Evolutionary conservation across 495 filamentous ascomycete species (phyloP), one percentile per base, ranked within the genome.

Genomic region (Neurospora sp.): DNA sequence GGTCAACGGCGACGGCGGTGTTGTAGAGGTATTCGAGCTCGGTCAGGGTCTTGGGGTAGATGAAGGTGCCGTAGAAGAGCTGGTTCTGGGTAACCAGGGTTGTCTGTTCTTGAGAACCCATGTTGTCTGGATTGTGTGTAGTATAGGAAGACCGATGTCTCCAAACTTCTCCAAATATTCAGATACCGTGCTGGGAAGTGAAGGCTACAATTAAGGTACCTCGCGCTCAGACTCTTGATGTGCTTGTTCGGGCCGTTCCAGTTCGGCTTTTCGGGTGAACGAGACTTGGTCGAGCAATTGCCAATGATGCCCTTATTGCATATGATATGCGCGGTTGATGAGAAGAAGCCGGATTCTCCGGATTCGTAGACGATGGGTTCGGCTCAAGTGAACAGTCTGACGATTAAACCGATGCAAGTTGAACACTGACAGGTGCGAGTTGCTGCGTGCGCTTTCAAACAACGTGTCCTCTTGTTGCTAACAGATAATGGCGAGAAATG

Each of bases 1-100:
- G 80, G 69, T 90, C 87, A 3, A 96, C 93, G 76, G 85, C 90
- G 12, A 96, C 81, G 3, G 87, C 90, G 7, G 89, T 86, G 71
- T 88, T 80, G 69, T 89, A 83, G 35, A 89, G 75, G 81, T 85
- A 83, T 42, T 90, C 86, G 31, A 92, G 82, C 72, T 89, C 83
- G 37, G 81, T 78, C 37, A 90, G 81, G 9, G 80, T 82, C 74
- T 83, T 85, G 81, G 85, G 83, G 78, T 91, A 87, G 71, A 91
- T 83, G 73, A 91, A 91, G 9, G 85, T 81, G 40, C 90, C 90
- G 68, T 84, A 69, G 70, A 84, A 85, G 14, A 84, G 38, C 72
- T 82, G 79, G 74, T 82, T 80, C 40, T 16, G 65, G 12, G 37
- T 31, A 22, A 45, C 68, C 72, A 73, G 69, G 31, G 22, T 38